phyloP scores from a whole-genome alignment of 202 grass and related monocot species.

The Saccharum hybrid region DNA sequence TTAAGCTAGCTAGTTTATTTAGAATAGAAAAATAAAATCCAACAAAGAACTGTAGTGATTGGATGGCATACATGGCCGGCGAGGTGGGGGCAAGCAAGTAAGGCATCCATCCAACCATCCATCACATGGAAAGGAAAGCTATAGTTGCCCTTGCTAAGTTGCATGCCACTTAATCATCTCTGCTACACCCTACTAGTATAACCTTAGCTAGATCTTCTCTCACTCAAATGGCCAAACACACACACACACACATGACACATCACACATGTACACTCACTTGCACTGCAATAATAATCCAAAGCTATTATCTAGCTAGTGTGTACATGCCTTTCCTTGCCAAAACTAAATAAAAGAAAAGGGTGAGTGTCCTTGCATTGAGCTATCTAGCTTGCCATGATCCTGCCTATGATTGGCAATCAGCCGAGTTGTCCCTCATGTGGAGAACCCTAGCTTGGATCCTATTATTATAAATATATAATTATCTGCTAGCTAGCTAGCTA shows the following conservation, averaged over 20 bases:
- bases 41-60: neutral
- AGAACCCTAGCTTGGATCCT: conserved; percentile 53
- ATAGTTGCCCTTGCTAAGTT: conserved; percentile 18
- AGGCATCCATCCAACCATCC: conserved; percentile 47
- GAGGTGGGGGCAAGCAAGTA: conserved; percentile 64
- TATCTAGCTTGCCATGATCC: conserved; percentile 45
- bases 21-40: neutral
- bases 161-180: neutral
- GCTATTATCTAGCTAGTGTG: neutral
- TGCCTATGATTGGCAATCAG: conserved; percentile 52
- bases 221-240: neutral
- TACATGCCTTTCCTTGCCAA: conserved; percentile 36
- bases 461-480: conserved; percentile 2
- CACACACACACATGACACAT: conserved; percentile 10
- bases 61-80: conserved; percentile 3
- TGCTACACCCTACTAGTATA: neutral
- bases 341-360: conserved; percentile 15
- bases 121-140: conserved; percentile 14
- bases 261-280: conserved; percentile 38
- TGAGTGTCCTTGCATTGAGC: conserved; percentile 1
- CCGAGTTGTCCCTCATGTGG: conserved; percentile 54
- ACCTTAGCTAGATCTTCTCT: conserved; percentile 31
- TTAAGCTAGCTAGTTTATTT: conserved; percentile 12
- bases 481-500: neutral
- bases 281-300: conserved; percentile 44